Base-by-base conservation (phyloP, 1,139 yeast species). In the Suhomyces ambrosiae region DNA sequence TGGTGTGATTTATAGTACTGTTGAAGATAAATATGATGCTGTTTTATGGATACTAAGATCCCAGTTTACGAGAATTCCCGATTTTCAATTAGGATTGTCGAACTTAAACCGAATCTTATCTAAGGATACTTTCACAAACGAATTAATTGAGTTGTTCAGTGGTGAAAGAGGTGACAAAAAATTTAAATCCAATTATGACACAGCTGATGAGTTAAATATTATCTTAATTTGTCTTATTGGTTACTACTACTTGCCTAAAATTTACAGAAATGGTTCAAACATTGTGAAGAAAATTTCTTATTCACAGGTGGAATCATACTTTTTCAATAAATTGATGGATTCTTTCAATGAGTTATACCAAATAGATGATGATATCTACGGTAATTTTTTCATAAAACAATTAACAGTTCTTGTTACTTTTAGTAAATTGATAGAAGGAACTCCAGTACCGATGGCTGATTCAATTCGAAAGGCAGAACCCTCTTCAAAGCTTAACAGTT, bases 21-120 rank as follows among this genome's bases (percentile, higher is more conserved):
- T 60, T 14, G 71, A 62, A 32, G 65, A 66, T 34, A 65, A 63
- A 35, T 58, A 49, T 32, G 54, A 52, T 18, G 68, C 75, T 0
- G 50, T 60, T 22, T 57, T 65, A 32, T 71, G 84, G 68, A 80
- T 82, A 40, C 57, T 78, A 31, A 68, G 89, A 46, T 79, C 87
- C 1, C 71, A 75, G 6, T 61, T 74, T 40, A 74, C 88, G 2
- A 70, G 86, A 43, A 52, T 65, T 15, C 66, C 75, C 1, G 76
- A 80, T 5, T 63, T 63, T 31, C 58, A 60, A 10, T 54, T 74
- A 13, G 80, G 80, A 0, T 50, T 65, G 18, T 48, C 56, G 23
- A 77, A 77, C 46, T 54, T 77, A 43, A 48, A 50, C 5, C 46
- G 60, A 3, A 47, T 68, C 7, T 40, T 71, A 35, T 47, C 54